Conservation (phyloP, 2,329 filamentous ascomycete genomes). For the Diaporthe sp. region DNA sequence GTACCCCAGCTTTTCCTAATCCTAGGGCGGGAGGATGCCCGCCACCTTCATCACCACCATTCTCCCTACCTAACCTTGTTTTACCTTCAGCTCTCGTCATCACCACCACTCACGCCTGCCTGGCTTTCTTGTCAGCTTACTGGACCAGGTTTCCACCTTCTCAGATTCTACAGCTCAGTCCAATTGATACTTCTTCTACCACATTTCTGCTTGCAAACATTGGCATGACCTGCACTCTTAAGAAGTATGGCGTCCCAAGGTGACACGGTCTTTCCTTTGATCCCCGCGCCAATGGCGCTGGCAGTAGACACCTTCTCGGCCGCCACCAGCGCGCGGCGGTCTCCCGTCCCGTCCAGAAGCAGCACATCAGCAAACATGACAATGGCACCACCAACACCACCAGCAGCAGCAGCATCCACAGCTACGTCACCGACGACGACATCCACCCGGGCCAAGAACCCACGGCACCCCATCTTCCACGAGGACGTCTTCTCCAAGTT, state of each 20-base stretch:
- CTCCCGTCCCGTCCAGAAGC: neutral
- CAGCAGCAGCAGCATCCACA: neutral
- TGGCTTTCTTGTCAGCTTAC: neutral
- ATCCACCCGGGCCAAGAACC: neutral
- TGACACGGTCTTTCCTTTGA: conserved; percentile 34
- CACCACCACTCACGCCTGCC: neutral
- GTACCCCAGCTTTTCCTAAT: conserved; percentile 27
- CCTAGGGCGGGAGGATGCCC: conserved; percentile 5
- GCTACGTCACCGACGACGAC: neutral
- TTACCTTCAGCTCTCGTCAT: conserved; percentile 17
- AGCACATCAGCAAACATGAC: neutral
- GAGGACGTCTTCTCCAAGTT: conserved; percentile 38
- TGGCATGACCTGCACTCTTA: neutral
- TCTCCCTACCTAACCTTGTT: neutral
- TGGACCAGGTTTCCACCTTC: too few species aligned
- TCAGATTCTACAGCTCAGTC: neutral
- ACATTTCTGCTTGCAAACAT: neutral
- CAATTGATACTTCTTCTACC: neutral
- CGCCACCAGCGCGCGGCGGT: conserved; percentile 30
- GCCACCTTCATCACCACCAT: conserved; percentile 5
- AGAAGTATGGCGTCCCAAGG: conserved; percentile 35
- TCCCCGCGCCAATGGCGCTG: conserved; percentile 40
- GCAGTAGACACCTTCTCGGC: conserved; percentile 35
- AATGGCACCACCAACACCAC: neutral
- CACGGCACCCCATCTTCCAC: conserved; percentile 32